Evolutionary conservation across 768 basidiomycete genomes (phyloP), one percentile per base, ranked within the genome.

Genomic region (Tubosaeta sp.): DNA sequence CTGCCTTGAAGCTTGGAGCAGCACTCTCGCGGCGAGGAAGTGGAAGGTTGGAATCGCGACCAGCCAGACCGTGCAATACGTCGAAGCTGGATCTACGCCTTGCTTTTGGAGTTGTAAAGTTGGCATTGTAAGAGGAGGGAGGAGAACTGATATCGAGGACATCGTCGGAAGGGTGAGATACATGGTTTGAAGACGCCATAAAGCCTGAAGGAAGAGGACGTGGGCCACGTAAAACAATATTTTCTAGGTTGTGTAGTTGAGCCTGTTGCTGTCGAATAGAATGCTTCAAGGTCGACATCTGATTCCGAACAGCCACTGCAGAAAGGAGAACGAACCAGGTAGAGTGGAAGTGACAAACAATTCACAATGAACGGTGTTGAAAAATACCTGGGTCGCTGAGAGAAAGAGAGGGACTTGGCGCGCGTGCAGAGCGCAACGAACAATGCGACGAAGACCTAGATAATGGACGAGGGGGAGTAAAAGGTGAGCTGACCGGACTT

Each of bases 201-300:
- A 72, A 67, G n/a, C 68, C 64, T 27, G 70, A 62, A 45, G 70
- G 70, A 56, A 80, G 73, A 34, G 84, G 81, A 51, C 89, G 79
- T 14, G 87, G 85, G 16, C 81, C 81, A 57, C 80, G 79, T 44
- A 84, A 76, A 43, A 91, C 70, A 47, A 79, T 74, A 61, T 74
- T 86, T 66, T 91, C 89, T 46, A 90, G 78, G 34, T 62, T 74
- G 58, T 84, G 78, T 31, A 90, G 67, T 59, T 90, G 87, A 18
- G 88, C 88, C 72, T 90, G 87, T 63, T 91, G 86, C 59, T 90
- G 88, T 54, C 89, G 74, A 59, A 91, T 91, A 63, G 77, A 81
- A 65, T 91, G 89, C 69, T 86, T 90, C 62, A 91, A 71, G 35
- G 83, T 84, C 58, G 87, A 88, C 70, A 91, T 84, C 53, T 90